Evolutionary conservation across 768 basidiomycete genomes (phyloP).

Genomic region (Cyathus striatus): DNA sequence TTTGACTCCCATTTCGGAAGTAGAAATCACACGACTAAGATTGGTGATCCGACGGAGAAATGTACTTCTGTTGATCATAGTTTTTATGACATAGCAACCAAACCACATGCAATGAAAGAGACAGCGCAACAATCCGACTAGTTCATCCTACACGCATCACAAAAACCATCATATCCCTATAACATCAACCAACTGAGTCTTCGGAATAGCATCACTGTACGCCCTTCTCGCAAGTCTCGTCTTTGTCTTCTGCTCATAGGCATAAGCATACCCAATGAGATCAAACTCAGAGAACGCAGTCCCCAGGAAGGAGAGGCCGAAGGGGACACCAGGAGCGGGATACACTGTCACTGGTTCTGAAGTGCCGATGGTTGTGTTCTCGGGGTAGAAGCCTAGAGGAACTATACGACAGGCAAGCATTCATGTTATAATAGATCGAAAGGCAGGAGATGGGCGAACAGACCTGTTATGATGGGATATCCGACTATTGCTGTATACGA

Average conservation of each 20-base stretch:
- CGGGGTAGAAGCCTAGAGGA: slow-evolving; percentile 56
- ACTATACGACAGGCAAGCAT: too few species aligned
- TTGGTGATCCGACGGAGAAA: too few species aligned
- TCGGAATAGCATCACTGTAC: slow-evolving; percentile 48
- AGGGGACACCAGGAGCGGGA: slow-evolving; percentile 52
- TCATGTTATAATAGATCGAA: background rate
- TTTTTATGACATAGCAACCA: too few species aligned
- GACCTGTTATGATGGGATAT: slow-evolving; percentile 63
- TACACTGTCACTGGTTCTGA: slow-evolving; percentile 37
- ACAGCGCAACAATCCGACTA: too few species aligned
- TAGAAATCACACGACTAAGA: too few species aligned
- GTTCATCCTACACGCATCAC: too few species aligned
- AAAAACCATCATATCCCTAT: too few species aligned
- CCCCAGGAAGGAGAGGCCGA: slow-evolving; percentile 58
- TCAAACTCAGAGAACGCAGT: slow-evolving; percentile 56
- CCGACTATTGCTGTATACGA: slow-evolving; percentile 49
- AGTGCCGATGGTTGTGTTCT: slow-evolving; percentile 29
- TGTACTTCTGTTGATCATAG: too few species aligned
- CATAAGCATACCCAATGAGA: slow-evolving; percentile 54
- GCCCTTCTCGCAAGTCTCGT: slow-evolving; percentile 43
- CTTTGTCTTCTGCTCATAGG: slow-evolving; percentile 61
- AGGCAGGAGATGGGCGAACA: slow-evolving; percentile 5
- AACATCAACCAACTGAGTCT: slow-evolving; percentile 37
- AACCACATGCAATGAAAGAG: too few species aligned
- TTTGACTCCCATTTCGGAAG: too few species aligned